Evolutionary conservation across 129 eudicot genomes (phyloP).

Genomic region (Ambrosia artemisiifolia): DNA sequence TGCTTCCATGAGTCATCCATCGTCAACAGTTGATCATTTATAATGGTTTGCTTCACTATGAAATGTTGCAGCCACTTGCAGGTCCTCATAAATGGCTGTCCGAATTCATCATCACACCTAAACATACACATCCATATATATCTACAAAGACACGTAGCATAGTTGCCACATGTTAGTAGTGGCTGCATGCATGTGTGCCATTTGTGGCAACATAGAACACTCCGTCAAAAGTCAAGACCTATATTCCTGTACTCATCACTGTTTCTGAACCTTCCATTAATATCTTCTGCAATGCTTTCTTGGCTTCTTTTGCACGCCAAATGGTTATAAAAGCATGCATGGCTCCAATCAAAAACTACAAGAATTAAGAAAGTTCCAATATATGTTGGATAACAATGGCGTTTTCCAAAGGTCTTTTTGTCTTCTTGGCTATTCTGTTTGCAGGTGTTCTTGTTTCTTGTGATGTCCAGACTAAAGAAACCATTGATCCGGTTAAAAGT

Average conservation of each 20-base stretch:
- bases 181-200: conserved; percentile 36
- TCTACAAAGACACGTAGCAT: conserved; percentile 10
- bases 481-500: conserved; percentile 23
- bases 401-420: conserved; percentile 6
- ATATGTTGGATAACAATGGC: conserved; percentile 6
- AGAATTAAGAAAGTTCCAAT: background rate
- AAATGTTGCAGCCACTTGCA: no score
- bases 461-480: background rate
- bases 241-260: conserved; percentile 12
- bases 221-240: conserved; percentile 29
- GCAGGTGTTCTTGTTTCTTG: conserved; percentile 29
- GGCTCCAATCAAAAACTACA: background rate
- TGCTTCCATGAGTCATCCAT: no score
- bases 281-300: conserved; percentile 28
- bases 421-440: conserved; percentile 17
- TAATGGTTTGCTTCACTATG: no score
- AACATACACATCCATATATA: background rate
- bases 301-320: conserved; percentile 14
- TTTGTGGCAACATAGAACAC: conserved; percentile 26
- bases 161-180: background rate
- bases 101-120: background rate
- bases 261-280: conserved; percentile 38
- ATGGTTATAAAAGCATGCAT: conserved; percentile 22
- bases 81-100: background rate
- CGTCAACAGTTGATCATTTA: no score